phyloP scores from a whole-genome alignment of 148 eudicot species.

The Camellia lanceoleosa region DNA sequence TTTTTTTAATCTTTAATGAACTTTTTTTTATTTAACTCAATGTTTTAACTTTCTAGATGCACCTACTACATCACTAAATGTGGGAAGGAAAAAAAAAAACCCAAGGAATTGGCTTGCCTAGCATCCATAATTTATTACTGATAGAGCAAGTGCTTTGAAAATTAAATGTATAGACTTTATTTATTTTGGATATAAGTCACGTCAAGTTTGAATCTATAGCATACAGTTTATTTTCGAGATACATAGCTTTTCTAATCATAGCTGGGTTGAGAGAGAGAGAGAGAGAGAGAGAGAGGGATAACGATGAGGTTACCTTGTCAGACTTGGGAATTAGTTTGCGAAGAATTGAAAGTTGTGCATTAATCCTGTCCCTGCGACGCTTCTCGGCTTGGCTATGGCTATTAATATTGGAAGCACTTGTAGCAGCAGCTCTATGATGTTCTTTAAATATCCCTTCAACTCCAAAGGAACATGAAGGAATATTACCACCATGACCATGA shows the following conservation, averaged over 20 bases:
- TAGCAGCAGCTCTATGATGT: constrained; percentile 22
- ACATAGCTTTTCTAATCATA: neutral
- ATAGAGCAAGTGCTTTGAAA: no score
- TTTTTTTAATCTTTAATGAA: no score
- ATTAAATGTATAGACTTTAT: no score
- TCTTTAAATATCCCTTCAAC: constrained; percentile 23
- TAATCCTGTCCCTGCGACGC: constrained; percentile 84
- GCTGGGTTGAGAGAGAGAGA: neutral
- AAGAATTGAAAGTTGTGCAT: constrained; percentile 78
- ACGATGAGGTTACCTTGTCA: constrained; percentile 55
- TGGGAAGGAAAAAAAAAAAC: no score
- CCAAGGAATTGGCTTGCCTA: no score
- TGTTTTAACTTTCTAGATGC: no score
- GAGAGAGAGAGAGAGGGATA: neutral
- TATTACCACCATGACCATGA: neutral
- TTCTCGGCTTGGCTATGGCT: constrained; percentile 97
- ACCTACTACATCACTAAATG: no score
- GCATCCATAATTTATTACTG: no score
- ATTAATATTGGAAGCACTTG: constrained; percentile 32
- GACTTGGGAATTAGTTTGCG: constrained; percentile 79
- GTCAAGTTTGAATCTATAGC: no score
- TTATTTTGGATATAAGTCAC: no score
- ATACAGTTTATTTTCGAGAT: no score
- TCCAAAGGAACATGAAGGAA: constrained; percentile 19
- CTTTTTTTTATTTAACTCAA: no score